phyloP scores from a whole-genome alignment of 139 green algal genomes.

The Closterium sp. region DNA sequence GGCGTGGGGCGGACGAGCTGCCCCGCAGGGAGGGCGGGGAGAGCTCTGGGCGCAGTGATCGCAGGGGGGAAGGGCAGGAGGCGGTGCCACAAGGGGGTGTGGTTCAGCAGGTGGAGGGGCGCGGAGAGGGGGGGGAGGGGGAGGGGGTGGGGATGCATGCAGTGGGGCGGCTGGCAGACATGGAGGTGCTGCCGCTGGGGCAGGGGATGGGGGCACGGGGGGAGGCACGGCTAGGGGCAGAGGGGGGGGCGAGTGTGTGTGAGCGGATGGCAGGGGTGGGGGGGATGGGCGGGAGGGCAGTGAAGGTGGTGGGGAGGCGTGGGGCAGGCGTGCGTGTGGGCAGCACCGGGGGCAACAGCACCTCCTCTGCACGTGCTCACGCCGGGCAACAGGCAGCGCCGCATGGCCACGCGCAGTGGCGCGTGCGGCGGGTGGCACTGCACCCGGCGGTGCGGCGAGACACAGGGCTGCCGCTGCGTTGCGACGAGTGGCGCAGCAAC shows the following conservation, averaged over 20 bases:
- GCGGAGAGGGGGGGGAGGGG: neutral
- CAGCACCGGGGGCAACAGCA: too few relatives aligned
- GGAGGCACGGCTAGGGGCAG: neutral
- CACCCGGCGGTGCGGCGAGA: neutral
- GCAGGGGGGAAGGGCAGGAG: neutral
- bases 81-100: neutral
- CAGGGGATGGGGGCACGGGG: neutral
- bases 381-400: too few relatives aligned
- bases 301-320: neutral
- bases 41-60: neutral
- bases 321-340: neutral
- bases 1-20: too few relatives aligned
- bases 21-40: neutral
- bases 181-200: neutral
- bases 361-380: too few relatives aligned
- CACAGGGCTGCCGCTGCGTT: neutral
- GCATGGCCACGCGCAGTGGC: neutral
- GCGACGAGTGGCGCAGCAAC: neutral
- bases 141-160: neutral
- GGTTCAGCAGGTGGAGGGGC: neutral
- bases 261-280: neutral
- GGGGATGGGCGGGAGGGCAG: neutral
- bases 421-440: neutral
- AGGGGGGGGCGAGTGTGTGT: neutral
- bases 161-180: neutral